Evolutionary conservation across 2,329 filamentous ascomycete species (phyloP).

Genomic region (Penicillium digitatum): DNA sequence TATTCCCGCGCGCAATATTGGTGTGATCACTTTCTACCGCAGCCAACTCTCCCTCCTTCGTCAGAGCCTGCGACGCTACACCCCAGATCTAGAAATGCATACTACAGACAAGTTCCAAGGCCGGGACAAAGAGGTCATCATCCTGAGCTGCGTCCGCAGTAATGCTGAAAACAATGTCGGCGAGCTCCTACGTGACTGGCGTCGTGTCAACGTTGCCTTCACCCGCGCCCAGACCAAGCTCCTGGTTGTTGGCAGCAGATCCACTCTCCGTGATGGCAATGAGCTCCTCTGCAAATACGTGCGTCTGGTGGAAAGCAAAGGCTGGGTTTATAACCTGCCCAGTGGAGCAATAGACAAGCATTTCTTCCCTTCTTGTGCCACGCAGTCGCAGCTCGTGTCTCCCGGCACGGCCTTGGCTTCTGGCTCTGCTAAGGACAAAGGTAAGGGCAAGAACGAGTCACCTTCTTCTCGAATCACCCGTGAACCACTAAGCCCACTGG

Average conservation of each 20-base stretch:
- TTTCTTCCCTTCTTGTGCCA: slow-evolving; percentile 53
- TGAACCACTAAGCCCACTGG: slow-evolving; percentile 32
- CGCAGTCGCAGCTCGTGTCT: slow-evolving; percentile 25
- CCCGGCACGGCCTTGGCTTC: slow-evolving; percentile 1
- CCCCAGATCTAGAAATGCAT: slow-evolving; percentile 77
- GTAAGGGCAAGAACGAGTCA: slow-evolving; percentile 14
- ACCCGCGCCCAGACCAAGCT: slow-evolving; percentile 91
- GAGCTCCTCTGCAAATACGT: slow-evolving; percentile 77
- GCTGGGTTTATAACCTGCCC: slow-evolving; percentile 77
- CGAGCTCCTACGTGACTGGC: slow-evolving; percentile 84
- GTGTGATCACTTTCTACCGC: slow-evolving; percentile 95
- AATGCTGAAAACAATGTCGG: slow-evolving; percentile 82
- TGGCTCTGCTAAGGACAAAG: slow-evolving; percentile 1
- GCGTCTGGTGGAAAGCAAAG: slow-evolving; percentile 66
- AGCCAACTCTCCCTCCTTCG: slow-evolving; percentile 83
- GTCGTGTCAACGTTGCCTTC: slow-evolving; percentile 91
- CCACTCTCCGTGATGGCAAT: slow-evolving; percentile 64
- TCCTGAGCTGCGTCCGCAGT: slow-evolving; percentile 81
- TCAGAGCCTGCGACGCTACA: slow-evolving; percentile 60
- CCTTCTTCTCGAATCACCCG: slow-evolving; percentile 12
- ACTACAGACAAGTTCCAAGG: slow-evolving; percentile 97
- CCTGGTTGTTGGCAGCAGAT: slow-evolving; percentile 76
- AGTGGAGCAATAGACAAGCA: slow-evolving; percentile 63
- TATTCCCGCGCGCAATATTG: slow-evolving; percentile 71
- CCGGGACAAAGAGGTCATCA: slow-evolving; percentile 86